Conservation (phyloP, 371 early-diverging fungal species). For the Mortierella sp. region DNA sequence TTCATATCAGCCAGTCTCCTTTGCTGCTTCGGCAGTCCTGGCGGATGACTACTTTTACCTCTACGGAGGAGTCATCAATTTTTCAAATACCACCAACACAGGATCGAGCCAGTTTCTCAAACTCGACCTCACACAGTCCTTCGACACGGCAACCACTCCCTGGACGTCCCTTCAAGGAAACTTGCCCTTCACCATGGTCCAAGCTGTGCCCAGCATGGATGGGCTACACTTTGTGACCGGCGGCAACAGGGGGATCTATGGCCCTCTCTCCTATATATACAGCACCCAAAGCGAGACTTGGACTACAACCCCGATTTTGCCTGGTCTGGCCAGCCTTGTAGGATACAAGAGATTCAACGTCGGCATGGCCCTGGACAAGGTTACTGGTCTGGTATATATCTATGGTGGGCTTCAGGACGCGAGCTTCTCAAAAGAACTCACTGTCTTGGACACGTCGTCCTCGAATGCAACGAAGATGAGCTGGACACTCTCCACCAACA, state of each 20-base stretch:
- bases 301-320: constrained; percentile 19
- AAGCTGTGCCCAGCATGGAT: constrained; percentile 24
- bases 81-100: constrained; percentile 11
- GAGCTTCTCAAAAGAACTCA: constrained; percentile 26
- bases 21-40: constrained; percentile 39
- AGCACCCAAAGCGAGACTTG: constrained; percentile 12
- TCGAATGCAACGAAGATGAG: constrained; percentile 5
- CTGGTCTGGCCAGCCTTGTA: constrained; percentile 1
- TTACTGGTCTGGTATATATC: constrained; percentile 33
- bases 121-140: constrained; percentile 38
- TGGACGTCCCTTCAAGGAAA: constrained; percentile 26
- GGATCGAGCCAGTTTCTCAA: constrained; percentile 37
- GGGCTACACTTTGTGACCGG: constrained; percentile 39
- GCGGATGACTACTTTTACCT: constrained; percentile 43
- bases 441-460: constrained; percentile 19
- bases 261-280: constrained; percentile 34
- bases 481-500: constrained; percentile 20
- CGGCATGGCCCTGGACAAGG: constrained; percentile 32
- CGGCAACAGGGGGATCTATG: constrained; percentile 39
- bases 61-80: constrained; percentile 38
- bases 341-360: constrained; percentile 44
- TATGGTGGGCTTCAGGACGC: constrained; percentile 22
- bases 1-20: constrained; percentile 15
- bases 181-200: constrained; percentile 24
- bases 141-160: constrained; percentile 26